These are phyloP conservation scores for Mycena belliarum DNA, from an alignment of 768 basidiomycete genomes.

Conservation along the genomic window DNA sequence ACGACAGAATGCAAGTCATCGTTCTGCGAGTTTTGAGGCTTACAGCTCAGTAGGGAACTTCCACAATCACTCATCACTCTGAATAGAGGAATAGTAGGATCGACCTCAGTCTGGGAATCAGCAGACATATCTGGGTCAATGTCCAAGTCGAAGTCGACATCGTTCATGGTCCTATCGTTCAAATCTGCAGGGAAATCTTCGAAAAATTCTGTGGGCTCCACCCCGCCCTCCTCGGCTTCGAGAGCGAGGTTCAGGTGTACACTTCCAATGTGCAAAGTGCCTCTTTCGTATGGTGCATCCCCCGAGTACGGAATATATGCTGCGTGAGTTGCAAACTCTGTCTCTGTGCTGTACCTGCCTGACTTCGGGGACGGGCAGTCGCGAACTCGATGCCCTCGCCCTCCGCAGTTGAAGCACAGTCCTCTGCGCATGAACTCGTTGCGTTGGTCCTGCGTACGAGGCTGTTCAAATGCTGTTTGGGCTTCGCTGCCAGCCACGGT, in stretches of 20 bases:
- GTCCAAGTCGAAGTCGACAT: not conserved
- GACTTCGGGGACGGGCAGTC: no score
- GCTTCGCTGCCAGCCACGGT: not conserved
- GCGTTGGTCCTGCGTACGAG: not conserved
- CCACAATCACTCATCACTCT: no score
- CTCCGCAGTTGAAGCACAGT: conserved; percentile 30
- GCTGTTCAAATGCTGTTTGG: no score
- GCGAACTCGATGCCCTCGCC: conserved; percentile 30
- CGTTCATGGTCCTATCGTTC: not conserved
- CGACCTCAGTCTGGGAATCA: not conserved
- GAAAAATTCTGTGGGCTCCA: not conserved
- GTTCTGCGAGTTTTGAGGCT: no score
- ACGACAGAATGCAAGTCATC: no score
- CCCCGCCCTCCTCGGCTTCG: not conserved
- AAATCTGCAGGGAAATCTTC: not conserved
- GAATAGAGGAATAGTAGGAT: no score
- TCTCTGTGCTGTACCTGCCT: no score
- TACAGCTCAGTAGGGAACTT: no score
- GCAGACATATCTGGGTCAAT: not conserved
- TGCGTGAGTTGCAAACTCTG: no score
- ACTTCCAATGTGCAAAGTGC: not conserved
- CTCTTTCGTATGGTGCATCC: not conserved
- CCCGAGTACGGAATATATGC: no score
- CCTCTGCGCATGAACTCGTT: conserved; percentile 15
- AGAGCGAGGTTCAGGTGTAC: not conserved